Evolutionary conservation across 345 rosid genomes (phyloP).

Genomic region (Euphorbia peplus): DNA sequence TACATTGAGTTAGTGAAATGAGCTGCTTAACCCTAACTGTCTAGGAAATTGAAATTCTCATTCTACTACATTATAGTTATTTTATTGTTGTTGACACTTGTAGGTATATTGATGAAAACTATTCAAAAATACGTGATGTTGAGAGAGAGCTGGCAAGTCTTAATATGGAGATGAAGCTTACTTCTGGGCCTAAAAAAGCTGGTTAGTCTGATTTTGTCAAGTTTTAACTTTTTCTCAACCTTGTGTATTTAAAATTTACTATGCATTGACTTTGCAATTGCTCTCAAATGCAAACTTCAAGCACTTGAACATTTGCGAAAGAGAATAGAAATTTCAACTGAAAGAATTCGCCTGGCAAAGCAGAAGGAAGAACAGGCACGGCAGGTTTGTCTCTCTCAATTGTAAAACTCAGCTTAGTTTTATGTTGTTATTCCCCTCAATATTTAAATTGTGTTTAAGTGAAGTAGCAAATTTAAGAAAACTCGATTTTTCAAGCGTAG

Average conservation of each 20-base stretch:
- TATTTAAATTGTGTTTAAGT: too few relatives aligned
- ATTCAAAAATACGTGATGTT: conserved; percentile 76
- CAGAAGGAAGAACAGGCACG: conserved; percentile 73
- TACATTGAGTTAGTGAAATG: neutral
- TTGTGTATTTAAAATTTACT: conserved; percentile 7
- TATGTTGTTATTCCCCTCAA: conserved; percentile 1
- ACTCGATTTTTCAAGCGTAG: neutral
- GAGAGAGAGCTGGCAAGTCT: conserved; percentile 77
- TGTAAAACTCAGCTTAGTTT: neutral
- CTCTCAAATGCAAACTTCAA: conserved; percentile 30
- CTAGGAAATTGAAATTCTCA: neutral
- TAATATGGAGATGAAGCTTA: conserved; percentile 89
- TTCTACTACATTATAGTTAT: neutral
- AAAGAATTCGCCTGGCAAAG: conserved; percentile 66
- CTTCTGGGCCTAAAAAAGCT: conserved; percentile 94
- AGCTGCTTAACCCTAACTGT: neutral
- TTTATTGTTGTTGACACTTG: neutral
- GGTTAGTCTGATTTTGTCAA: conserved; percentile 38
- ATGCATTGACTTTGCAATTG: conserved; percentile 22
- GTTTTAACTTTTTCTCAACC: conserved; percentile 10
- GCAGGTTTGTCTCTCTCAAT: conserved; percentile 50
- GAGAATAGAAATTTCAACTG: conserved; percentile 76
- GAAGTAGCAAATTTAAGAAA: neutral
- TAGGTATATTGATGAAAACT: conserved; percentile 88
- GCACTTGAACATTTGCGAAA: conserved; percentile 86